These are phyloP conservation scores for Saccharomycopsis guyanensis DNA, from an alignment of 805 yeast species.

Conservation along the genomic window DNA sequence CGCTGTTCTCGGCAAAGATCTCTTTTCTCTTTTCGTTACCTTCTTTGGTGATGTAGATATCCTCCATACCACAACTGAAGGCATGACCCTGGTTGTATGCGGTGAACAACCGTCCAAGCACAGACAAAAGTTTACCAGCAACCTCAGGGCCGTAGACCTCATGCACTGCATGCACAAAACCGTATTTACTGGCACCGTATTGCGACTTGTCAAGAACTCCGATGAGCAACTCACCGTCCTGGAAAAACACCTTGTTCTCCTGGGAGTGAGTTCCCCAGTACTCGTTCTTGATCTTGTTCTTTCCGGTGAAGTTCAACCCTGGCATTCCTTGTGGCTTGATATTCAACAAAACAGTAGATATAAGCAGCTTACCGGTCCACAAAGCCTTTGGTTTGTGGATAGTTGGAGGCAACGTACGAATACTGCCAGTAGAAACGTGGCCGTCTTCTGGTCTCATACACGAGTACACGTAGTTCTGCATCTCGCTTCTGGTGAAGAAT, in stretches of 20 bases:
- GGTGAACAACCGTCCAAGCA: slow-evolving; percentile 92
- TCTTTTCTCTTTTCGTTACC: slow-evolving; percentile 88
- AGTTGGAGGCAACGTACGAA: slow-evolving; percentile 85
- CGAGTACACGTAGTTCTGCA: slow-evolving; percentile 90
- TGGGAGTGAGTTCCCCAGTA: slow-evolving; percentile 85
- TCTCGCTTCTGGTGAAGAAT: slow-evolving; percentile 82
- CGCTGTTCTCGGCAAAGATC: slow-evolving; percentile 67
- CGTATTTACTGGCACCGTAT: slow-evolving; percentile 96
- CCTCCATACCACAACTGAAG: slow-evolving; percentile 99
- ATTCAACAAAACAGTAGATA: slow-evolving; percentile 83
- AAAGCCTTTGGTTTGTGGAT: slow-evolving; percentile 76
- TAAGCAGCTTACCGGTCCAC: slow-evolving; percentile 98
- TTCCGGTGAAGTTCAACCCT: slow-evolving; percentile 77
- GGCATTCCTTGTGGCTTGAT: slow-evolving; percentile 84
- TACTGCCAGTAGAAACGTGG: slow-evolving; percentile 63
- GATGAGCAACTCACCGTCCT: slow-evolving; percentile 76
- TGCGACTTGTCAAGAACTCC: slow-evolving; percentile 97
- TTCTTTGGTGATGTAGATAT: slow-evolving; percentile 80
- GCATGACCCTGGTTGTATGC: slow-evolving; percentile 88
- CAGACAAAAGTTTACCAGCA: slow-evolving; percentile 85
- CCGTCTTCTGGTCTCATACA: slow-evolving; percentile 97
- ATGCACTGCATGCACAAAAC: slow-evolving; percentile 92
- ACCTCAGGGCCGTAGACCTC: slow-evolving; percentile 89
- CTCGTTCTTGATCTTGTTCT: slow-evolving; percentile 85
- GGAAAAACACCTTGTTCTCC: slow-evolving; percentile 83